phyloP scores from a whole-genome alignment of 768 basidiomycete species.

The Leccinum arenicola region DNA sequence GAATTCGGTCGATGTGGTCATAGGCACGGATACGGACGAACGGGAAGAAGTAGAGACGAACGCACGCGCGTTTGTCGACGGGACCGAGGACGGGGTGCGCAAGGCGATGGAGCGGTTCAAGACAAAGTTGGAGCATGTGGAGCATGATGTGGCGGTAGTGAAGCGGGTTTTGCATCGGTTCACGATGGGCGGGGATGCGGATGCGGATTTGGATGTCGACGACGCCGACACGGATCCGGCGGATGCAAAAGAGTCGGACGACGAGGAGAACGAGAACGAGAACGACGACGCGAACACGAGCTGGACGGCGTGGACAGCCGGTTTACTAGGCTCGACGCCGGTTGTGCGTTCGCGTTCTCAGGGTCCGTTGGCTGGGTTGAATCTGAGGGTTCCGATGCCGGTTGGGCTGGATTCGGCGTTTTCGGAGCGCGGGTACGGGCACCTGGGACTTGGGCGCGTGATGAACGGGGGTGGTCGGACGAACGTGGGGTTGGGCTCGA shows the following conservation, averaged over 20 bases:
- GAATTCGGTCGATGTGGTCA: background rate
- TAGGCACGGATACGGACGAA: slow-evolving; percentile 7
- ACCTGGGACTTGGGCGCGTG: slow-evolving; percentile 18
- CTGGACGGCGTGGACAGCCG: slow-evolving; percentile 55
- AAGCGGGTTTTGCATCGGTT: slow-evolving; percentile 56
- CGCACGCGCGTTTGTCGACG: slow-evolving; percentile 40
- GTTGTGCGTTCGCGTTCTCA: background rate
- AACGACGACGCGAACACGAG: slow-evolving; percentile 13
- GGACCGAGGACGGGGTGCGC: slow-evolving; percentile 14
- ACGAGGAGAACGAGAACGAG: background rate
- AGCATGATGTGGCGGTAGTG: slow-evolving; percentile 72
- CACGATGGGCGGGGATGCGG: background rate
- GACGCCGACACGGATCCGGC: background rate
- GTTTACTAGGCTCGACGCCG: slow-evolving; percentile 40
- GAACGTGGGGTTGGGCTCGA: slow-evolving; percentile 19
- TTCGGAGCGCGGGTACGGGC: slow-evolving; percentile 4
- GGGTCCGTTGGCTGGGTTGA: slow-evolving; percentile 42
- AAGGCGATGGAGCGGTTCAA: slow-evolving; percentile 48
- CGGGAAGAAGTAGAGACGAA: slow-evolving; percentile 44
- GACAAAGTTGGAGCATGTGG: slow-evolving; percentile 65
- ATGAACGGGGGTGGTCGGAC: slow-evolving; percentile 10
- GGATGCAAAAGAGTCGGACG: background rate
- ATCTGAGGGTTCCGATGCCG: slow-evolving; percentile 62
- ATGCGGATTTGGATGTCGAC: background rate
- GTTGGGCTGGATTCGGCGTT: background rate